A percentile compares a stretch with the other conserved stretches of the same genome.
These are phyloP conservation scores for Collybia sp. DNA, from an alignment of 768 basidiomycete species.

Conservation along the genomic window DNA sequence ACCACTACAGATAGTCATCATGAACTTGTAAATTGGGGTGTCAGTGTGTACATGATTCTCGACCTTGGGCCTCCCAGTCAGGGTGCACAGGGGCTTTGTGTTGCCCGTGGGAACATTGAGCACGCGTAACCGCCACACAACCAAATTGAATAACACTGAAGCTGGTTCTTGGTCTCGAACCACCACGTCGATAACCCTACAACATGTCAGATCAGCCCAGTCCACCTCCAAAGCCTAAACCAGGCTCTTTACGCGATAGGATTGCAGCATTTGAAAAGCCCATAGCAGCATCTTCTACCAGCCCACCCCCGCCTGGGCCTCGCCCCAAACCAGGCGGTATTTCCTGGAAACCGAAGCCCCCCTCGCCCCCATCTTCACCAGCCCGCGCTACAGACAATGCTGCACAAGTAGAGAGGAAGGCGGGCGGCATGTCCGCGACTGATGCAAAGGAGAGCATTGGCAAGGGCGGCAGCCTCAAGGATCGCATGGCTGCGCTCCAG, in stretches of 20 bases:
- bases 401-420: slow-evolving; percentile 20
- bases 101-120: too few species aligned
- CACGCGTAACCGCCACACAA: too few species aligned
- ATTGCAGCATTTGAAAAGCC: slow-evolving; percentile 86
- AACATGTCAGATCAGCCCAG: slow-evolving; percentile 55
- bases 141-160: too few species aligned
- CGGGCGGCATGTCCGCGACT: slow-evolving; percentile 66
- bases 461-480: slow-evolving; percentile 77
- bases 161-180: slow-evolving; percentile 7
- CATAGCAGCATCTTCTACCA: slow-evolving; percentile 25
- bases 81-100: too few species aligned
- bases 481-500: slow-evolving; percentile 92
- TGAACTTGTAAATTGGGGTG: too few species aligned
- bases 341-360: slow-evolving; percentile 67
- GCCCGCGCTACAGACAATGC: slow-evolving; percentile 4
- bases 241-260: slow-evolving; percentile 79
- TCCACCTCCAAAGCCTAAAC: slow-evolving; percentile 58
- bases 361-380: slow-evolving; percentile 45
- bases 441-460: slow-evolving; percentile 89
- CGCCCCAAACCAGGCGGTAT: slow-evolving; percentile 66
- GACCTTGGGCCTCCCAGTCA: too few species aligned
- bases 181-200: slow-evolving; percentile 8
- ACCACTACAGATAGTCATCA: too few species aligned
- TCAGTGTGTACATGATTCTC: too few species aligned
- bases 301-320: slow-evolving; percentile 37